Evolutionary conservation across 352 stramenopile species (phyloP), one percentile per base, ranked within the genome.

Genomic region (Globisporangium spinosum): DNA sequence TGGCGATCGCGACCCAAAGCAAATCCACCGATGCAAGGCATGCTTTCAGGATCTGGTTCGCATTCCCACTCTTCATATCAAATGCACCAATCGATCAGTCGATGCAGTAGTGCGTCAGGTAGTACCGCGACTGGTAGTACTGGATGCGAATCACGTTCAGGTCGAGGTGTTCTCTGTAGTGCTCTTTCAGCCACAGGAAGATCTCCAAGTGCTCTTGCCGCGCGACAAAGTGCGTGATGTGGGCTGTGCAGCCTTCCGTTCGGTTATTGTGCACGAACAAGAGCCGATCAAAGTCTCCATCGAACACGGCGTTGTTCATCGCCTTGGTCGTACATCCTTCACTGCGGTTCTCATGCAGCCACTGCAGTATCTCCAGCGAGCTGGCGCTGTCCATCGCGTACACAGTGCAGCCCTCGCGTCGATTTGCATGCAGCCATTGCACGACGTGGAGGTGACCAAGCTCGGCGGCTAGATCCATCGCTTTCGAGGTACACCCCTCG

Each of bases 251-350:
- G 17, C 45, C 45, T 23, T 54, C 45, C 17, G 6, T 22, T 54
- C 45, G 45, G 6, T 54, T 13, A 5, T 25, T 23, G 45, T 54
- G 45, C 45, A 54, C 6, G 12, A 54, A 54, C n/a, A 54, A 23
- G 20, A 54, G 45, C 20, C 45, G 45, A 22, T 15, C 45, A 54
- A 54, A 54, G 45, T 54, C 45, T 10, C n/a, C 45, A 23, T 54
- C 45, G n/a, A 54, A 23, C n/a, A 54, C 45, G 17, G 45, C 45
- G 45, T 54, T 54, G 45, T 54, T 54, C 45, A 54, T 54, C 45
- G 45, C 45, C n/a, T 54, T 54, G 17, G 45, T 54, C 45, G 45
- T 54, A 10, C 45, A 54, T 10, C 45, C 45, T 23, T 54, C 45
- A 20, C 17, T 23, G n/a, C 45, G 45, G 6, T 54, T 54, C 45